phyloP scores from a whole-genome alignment of 305 asterid genomes.

The Fraxinus latifolia region DNA sequence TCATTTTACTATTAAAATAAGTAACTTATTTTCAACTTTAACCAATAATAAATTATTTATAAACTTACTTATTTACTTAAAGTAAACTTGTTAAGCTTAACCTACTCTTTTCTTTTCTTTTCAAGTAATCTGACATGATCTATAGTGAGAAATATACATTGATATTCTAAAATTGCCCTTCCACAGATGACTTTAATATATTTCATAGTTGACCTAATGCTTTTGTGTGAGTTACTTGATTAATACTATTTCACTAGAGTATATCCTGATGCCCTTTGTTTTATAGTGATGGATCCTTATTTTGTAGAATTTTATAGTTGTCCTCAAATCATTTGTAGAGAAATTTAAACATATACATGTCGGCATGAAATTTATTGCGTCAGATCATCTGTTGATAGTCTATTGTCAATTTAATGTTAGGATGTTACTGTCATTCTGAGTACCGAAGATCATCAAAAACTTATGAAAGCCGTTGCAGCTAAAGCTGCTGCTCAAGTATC shows the following conservation, averaged over 20 bases:
- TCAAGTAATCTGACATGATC: neutral
- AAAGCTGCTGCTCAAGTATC: conserved; percentile 75
- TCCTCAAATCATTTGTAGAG: neutral
- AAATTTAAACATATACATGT: neutral
- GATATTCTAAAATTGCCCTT: neutral
- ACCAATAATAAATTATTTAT: neutral
- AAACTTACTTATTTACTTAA: neutral
- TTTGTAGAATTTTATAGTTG: neutral
- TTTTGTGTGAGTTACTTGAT: neutral
- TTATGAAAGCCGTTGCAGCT: conserved; percentile 70
- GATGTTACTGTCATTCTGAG: conserved; percentile 78
- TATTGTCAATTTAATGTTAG: conserved; percentile 36
- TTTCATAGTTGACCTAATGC: neutral
- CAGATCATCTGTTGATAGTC: neutral
- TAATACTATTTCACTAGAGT: neutral
- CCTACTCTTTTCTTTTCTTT: neutral
- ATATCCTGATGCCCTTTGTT: neutral
- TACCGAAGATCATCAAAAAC: conserved; percentile 85
- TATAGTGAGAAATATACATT: conserved; percentile 1
- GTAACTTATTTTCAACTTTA: neutral
- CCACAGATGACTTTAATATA: neutral
- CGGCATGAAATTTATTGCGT: neutral
- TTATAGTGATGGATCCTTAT: neutral
- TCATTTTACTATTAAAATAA: neutral
- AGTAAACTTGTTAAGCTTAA: neutral